These are phyloP conservation scores for Guyanaporus albipodus DNA, from an alignment of 768 basidiomycete species.

Conservation along the genomic window DNA sequence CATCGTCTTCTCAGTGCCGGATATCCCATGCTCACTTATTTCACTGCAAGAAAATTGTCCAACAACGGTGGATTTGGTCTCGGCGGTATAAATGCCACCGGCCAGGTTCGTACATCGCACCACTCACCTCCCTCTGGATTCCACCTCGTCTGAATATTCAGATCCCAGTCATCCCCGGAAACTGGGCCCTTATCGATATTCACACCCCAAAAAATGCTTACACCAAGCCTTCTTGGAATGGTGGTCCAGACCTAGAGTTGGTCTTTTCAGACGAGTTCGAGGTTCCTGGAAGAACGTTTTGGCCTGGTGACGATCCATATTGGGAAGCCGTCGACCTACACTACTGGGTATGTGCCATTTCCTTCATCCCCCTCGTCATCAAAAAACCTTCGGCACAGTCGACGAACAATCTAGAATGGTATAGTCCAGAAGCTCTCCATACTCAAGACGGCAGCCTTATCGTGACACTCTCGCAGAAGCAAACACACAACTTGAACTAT, in stretches of 20 bases:
- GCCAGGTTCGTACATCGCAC: constrained; percentile 47
- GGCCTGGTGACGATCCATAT: constrained; percentile 81
- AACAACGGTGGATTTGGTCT: constrained; percentile 50
- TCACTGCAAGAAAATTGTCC: constrained; percentile 26
- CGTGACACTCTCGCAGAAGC: constrained; percentile 46
- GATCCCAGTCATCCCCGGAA: constrained; percentile 58
- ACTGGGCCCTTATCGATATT: constrained; percentile 54
- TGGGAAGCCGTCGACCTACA: constrained; percentile 59
- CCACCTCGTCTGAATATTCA: constrained; percentile 3
- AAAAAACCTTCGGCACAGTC: constrained; percentile 27
- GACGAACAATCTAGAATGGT: constrained; percentile 58
- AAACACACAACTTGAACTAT: constrained; percentile 45
- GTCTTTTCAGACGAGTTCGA: constrained; percentile 86
- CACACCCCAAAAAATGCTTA: constrained; percentile 57
- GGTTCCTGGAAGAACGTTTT: constrained; percentile 68
- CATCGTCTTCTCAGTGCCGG: constrained; percentile 34
- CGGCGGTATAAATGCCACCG: constrained; percentile 71
- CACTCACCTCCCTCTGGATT: neutral
- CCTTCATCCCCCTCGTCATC: constrained; percentile 24
- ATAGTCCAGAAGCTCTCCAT: constrained; percentile 47
- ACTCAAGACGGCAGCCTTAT: constrained; percentile 49
- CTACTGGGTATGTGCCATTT: constrained; percentile 36
- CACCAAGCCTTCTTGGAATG: constrained; percentile 50
- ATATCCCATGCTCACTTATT: constrained; percentile 41
- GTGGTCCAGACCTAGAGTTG: constrained; percentile 52